Evolutionary conservation across 2,329 filamentous ascomycete species (phyloP).

Genomic region (Trichoderma arundinaceum): DNA sequence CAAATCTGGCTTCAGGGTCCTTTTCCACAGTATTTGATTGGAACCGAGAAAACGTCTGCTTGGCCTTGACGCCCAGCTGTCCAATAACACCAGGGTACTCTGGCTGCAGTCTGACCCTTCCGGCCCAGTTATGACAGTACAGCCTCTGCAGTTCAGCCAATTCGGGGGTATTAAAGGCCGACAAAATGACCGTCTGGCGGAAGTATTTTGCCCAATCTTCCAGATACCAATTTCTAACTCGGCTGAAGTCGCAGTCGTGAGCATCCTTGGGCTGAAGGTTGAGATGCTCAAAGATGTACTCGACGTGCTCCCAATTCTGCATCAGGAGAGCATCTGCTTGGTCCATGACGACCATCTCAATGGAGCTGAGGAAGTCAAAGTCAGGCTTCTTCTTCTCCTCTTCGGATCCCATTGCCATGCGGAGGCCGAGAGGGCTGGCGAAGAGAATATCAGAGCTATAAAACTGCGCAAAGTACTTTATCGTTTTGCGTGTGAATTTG

Average conservation of each 20-base stretch:
- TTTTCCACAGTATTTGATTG: constrained; percentile 69
- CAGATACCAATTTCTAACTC: constrained; percentile 91
- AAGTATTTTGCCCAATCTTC: constrained; percentile 80
- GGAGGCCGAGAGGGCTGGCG: constrained; percentile 85
- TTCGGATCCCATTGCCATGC: constrained; percentile 86
- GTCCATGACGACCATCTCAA: constrained; percentile 88
- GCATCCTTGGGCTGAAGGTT: constrained; percentile 89
- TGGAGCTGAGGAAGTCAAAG: constrained; percentile 89
- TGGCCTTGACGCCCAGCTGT: constrained; percentile 71
- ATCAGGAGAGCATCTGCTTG: constrained; percentile 92
- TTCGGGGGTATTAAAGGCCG: constrained; percentile 86
- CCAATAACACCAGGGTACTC: constrained; percentile 75
- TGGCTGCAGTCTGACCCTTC: constrained; percentile 75
- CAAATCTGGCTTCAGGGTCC: constrained; percentile 88
- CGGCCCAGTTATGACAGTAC: constrained; percentile 79
- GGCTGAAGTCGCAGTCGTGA: constrained; percentile 91
- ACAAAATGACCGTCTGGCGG: constrained; percentile 83
- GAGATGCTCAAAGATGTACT: constrained; percentile 88
- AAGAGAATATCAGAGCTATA: constrained; percentile 96
- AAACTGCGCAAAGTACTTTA: constrained; percentile 94
- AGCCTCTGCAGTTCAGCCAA: constrained; percentile 78
- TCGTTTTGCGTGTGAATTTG: constrained; percentile 94
- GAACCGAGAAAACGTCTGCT: constrained; percentile 90
- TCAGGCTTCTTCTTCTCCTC: constrained; percentile 68
- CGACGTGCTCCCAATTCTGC: constrained; percentile 98